phyloP scores from a whole-genome alignment of 2,329 filamentous ascomycete species.

The Anthostomella pinea region DNA sequence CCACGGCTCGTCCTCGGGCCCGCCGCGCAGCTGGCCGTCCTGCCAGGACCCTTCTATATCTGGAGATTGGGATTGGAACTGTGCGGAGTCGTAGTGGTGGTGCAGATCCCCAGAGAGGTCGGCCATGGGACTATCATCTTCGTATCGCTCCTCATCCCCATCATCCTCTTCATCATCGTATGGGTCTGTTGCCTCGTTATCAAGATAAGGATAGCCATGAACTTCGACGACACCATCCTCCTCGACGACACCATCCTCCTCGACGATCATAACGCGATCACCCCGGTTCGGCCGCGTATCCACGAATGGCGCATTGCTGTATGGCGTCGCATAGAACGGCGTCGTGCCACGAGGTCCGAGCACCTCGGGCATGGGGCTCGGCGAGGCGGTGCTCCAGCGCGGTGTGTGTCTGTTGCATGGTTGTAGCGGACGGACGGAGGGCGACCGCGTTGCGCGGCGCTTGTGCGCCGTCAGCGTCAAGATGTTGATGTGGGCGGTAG shows the following conservation, averaged over 20 bases:
- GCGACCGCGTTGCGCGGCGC: constrained; percentile 57
- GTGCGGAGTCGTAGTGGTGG: constrained; percentile 19
- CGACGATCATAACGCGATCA: constrained; percentile 26
- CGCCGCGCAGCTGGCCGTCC: constrained; percentile 26
- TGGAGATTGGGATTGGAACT: no score
- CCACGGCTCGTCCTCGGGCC: constrained; percentile 55
- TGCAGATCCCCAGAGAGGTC: constrained; percentile 23
- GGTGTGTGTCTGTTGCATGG: constrained; percentile 42
- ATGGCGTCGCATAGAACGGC: constrained; percentile 71
- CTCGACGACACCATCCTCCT: constrained; percentile 29
- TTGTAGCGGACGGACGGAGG: constrained; percentile 38
- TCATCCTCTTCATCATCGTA: constrained; percentile 33
- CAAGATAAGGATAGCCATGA: no score
- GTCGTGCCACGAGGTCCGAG: constrained; percentile 41
- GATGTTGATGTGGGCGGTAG: not conserved
- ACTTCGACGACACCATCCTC: constrained; percentile 29
- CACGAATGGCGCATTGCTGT: constrained; percentile 58
- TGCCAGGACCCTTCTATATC: constrained; percentile 33
- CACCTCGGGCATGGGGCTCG: constrained; percentile 39
- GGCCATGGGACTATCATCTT: constrained; percentile 28
- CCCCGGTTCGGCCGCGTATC: constrained; percentile 35
- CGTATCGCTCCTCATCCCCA: constrained; percentile 25
- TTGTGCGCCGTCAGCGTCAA: constrained; percentile 30
- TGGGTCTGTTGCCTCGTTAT: no score
- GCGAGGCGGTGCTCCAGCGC: constrained; percentile 49